Conservation (phyloP, 805 yeast species). For the Barnettozyma sp. region DNA sequence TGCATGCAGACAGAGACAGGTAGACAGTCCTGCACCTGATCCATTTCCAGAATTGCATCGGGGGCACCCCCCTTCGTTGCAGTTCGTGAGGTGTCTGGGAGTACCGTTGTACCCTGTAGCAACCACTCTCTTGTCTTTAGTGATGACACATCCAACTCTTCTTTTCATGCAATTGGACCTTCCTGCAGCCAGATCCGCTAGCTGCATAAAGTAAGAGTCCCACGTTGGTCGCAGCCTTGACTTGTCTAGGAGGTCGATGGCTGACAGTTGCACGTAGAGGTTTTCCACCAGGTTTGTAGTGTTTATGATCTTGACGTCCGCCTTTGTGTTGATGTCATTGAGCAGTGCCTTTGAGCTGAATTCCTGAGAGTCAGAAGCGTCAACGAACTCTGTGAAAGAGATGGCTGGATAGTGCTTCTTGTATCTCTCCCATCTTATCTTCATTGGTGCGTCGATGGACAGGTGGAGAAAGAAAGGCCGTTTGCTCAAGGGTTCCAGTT, state of each 20-base stretch:
- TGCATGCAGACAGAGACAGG: constrained; percentile 93
- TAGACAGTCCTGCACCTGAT: constrained; percentile 59
- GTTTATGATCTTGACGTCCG: constrained; percentile 56
- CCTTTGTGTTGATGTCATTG: constrained; percentile 38
- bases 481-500: constrained; percentile 44
- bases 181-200: constrained; percentile 88
- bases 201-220: constrained; percentile 93
- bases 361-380: constrained; percentile 29
- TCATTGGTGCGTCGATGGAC: constrained; percentile 66
- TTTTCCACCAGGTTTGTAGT: constrained; percentile 31
- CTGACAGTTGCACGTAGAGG: constrained; percentile 33
- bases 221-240: constrained; percentile 80
- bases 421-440: constrained; percentile 33
- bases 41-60: constrained; percentile 72
- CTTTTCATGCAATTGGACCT: constrained; percentile 96
- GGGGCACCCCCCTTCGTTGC: constrained; percentile 93
- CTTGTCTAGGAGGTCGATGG: constrained; percentile 40
- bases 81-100: constrained; percentile 78
- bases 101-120: constrained; percentile 99
- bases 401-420: constrained; percentile 23
- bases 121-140: constrained; percentile 74
- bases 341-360: constrained; percentile 25
- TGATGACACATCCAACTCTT: constrained; percentile 93
- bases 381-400: constrained; percentile 31
- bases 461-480: constrained; percentile 83